phyloP scores from a whole-genome alignment of 345 rosid genomes.

The Pseudoturritis turrita region DNA sequence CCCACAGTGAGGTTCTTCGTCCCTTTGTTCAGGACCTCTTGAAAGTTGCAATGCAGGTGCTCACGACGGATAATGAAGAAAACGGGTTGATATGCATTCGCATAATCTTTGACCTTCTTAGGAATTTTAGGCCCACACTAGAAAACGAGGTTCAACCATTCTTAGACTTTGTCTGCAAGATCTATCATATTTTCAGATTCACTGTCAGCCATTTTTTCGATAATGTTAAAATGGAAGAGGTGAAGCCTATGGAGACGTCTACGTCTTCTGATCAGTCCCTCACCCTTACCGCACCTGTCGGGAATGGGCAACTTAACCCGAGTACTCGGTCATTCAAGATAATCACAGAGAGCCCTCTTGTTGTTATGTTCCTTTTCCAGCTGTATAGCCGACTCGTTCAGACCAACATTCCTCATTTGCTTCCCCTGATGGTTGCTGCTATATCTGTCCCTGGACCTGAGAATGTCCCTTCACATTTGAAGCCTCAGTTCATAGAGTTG shows the following conservation, averaged over 20 bases:
- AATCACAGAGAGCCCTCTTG: slow-evolving; percentile 97
- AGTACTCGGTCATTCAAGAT: slow-evolving; percentile 94
- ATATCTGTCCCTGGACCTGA: slow-evolving; percentile 97
- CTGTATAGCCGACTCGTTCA: slow-evolving; percentile 89
- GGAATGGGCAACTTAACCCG: slow-evolving; percentile 82
- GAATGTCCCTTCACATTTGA: slow-evolving; percentile 80
- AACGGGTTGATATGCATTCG: slow-evolving; percentile 94
- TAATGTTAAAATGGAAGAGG: slow-evolving; percentile 58
- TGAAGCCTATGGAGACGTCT: slow-evolving; percentile 74
- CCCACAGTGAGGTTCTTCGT: slow-evolving; percentile 96
- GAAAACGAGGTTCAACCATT: slow-evolving; percentile 96
- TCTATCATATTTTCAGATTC: slow-evolving; percentile 75
- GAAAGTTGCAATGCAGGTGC: slow-evolving; percentile 96
- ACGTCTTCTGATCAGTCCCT: slow-evolving; percentile 68
- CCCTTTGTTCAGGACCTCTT: slow-evolving; percentile 97
- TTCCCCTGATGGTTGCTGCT: slow-evolving; percentile 97
- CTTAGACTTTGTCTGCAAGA: slow-evolving; percentile 93
- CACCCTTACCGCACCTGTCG: slow-evolving; percentile 41
- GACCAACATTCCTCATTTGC: slow-evolving; percentile 86
- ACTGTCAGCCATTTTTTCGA: slow-evolving; percentile 93
- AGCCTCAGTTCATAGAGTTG: slow-evolving; percentile 83
- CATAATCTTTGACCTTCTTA: slow-evolving; percentile 87
- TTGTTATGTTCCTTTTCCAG: slow-evolving; percentile 98
- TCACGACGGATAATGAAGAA: slow-evolving; percentile 91
- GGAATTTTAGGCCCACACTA: slow-evolving; percentile 88